Percentiles rank a stretch among this genome's conserved stretches.
Evolutionary conservation across 495 filamentous ascomycete species (phyloP).

Genomic region (Talaromyces proteolyticus): DNA sequence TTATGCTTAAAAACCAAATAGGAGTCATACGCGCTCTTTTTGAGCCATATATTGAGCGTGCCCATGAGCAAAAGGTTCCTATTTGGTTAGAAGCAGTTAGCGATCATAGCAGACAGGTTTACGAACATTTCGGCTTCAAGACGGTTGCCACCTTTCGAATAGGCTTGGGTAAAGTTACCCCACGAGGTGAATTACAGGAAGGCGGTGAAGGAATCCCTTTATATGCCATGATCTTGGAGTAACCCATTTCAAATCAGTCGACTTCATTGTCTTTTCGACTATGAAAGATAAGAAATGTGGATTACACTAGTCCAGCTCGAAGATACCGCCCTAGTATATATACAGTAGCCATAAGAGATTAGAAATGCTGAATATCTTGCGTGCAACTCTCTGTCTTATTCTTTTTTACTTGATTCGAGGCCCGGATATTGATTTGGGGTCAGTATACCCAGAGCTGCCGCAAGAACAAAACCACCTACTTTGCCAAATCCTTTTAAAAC

Average conservation of each 20-base stretch:
- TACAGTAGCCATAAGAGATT: too few species aligned
- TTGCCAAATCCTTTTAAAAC: constrained; percentile 3
- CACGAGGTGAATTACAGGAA: constrained; percentile 7
- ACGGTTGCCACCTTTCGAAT: constrained; percentile 5
- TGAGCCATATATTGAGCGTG: constrained; percentile 8
- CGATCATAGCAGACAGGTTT: constrained; percentile 9
- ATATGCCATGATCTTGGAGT: constrained; percentile 22
- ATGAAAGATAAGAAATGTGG: too few species aligned
- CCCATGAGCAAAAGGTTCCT: constrained; percentile 4
- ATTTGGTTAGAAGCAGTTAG: constrained; percentile 11
- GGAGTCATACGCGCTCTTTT: constrained; percentile 11
- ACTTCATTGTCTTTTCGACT: too few species aligned
- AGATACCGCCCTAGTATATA: too few species aligned
- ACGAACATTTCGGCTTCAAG: constrained; percentile 9
- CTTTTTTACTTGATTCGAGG: background rate
- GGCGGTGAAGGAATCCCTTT: constrained; percentile 12
- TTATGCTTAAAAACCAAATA: background rate
- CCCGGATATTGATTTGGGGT: constrained; percentile 3
- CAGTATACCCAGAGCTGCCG: background rate
- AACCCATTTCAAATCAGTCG: background rate
- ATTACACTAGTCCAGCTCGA: too few species aligned
- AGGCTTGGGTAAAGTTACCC: constrained; percentile 4
- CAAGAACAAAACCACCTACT: background rate
- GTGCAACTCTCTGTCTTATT: too few species aligned
- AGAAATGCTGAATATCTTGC: too few species aligned